Conservation (phyloP, 2,329 filamentous ascomycete genomes). For the Bipolaris zeicola region DNA sequence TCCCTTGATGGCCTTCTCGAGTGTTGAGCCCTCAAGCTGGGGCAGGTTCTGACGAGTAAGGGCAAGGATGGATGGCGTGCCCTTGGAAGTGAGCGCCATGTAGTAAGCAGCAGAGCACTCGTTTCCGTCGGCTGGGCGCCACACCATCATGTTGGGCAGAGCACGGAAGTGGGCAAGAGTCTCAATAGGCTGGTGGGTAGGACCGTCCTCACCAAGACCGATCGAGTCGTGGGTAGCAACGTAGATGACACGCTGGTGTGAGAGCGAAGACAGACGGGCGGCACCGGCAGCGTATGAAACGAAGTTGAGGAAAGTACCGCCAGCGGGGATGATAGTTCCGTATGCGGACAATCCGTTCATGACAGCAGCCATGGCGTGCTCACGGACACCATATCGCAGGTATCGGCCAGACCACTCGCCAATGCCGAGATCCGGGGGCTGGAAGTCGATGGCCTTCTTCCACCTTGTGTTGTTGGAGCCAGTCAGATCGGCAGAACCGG, state of each 20-base stretch:
- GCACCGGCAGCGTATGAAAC: conserved; percentile 96
- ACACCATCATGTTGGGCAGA: conserved; percentile 98
- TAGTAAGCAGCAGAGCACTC: conserved; percentile 99
- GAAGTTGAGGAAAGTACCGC: conserved; percentile 99
- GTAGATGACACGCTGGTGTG: conserved; percentile 90
- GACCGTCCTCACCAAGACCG: conserved; percentile 96
- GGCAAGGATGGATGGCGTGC: conserved; percentile 90
- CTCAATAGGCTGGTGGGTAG: conserved; percentile 99
- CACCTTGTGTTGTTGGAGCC: conserved; percentile 98
- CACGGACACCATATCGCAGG: conserved; percentile 88
- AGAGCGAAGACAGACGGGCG: conserved; percentile 90
- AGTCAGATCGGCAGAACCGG: conserved; percentile 96
- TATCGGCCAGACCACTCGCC: conserved; percentile 93
- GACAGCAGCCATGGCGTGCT: conserved; percentile 90
- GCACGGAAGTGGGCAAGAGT: conserved; percentile 98
- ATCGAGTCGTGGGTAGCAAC: conserved; percentile 99
- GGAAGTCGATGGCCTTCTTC: conserved; percentile 98
- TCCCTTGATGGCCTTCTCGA: conserved; percentile 91
- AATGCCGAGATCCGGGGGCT: conserved; percentile 82
- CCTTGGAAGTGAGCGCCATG: conserved; percentile 84
- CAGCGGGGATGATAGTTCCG: conserved; percentile 90
- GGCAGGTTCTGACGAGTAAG: conserved; percentile 98
- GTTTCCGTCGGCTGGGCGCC: conserved; percentile 97
- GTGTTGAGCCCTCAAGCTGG: conserved; percentile 90
- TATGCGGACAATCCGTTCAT: conserved; percentile 96